Percentiles rank a stretch among this genome's conserved stretches.
Conservation (phyloP, 768 basidiomycete species). For the Lactifluus subvellereus region DNA sequence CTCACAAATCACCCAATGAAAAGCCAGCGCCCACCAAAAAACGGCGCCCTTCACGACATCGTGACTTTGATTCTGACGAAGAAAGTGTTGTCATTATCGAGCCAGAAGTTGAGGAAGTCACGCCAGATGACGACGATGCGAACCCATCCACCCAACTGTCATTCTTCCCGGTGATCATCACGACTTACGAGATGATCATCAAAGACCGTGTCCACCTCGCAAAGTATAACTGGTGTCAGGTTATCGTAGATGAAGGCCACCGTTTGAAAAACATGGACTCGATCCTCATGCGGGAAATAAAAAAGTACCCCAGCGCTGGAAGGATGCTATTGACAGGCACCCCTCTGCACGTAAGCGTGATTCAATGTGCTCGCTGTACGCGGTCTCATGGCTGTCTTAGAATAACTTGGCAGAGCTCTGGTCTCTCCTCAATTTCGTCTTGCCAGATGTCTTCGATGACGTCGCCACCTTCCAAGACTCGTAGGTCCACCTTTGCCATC, state of each 20-base stretch:
- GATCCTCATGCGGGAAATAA: slow-evolving; percentile 85
- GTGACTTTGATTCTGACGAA: slow-evolving; percentile 5
- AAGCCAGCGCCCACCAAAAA: not conserved
- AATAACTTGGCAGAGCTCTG: slow-evolving; percentile 95
- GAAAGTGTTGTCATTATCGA: slow-evolving; percentile 3
- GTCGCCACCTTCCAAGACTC: slow-evolving; percentile 87
- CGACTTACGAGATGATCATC: slow-evolving; percentile 92
- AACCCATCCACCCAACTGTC: slow-evolving; percentile 32
- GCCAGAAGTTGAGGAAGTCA: not conserved
- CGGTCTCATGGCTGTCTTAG: slow-evolving; percentile 36
- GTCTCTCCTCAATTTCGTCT: slow-evolving; percentile 92
- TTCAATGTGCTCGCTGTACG: not conserved
- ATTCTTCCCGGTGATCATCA: slow-evolving; percentile 75
- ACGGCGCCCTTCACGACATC: slow-evolving; percentile 1
- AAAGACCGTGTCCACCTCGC: slow-evolving; percentile 63
- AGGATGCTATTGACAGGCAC: slow-evolving; percentile 95
- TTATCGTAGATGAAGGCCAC: slow-evolving; percentile 96
- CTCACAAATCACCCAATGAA: not conserved
- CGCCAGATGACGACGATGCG: slow-evolving; percentile 21
- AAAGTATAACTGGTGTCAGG: slow-evolving; percentile 78
- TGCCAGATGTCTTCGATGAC: slow-evolving; percentile 91
- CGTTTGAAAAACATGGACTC: slow-evolving; percentile 92
- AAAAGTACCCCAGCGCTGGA: slow-evolving; percentile 76
- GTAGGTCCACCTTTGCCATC: slow-evolving; percentile 35
- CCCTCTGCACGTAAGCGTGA: slow-evolving; percentile 73